phyloP scores from a whole-genome alignment of 1,139 yeast species.

The Magnusiomyces fungicola region DNA sequence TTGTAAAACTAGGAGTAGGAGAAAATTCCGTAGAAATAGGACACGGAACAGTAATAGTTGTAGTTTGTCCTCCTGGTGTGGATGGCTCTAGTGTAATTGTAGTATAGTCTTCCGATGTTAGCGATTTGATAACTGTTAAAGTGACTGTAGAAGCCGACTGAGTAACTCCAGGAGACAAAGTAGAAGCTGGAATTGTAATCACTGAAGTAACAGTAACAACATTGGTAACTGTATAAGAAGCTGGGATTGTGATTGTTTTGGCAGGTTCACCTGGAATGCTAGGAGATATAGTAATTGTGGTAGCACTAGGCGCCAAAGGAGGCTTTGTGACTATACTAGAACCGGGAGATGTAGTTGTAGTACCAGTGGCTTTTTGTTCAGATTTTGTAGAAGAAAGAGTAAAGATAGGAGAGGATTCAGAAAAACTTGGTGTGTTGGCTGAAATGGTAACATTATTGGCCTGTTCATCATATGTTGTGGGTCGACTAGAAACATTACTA shows the following conservation, averaged over 20 bases:
- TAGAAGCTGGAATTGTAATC: neutral
- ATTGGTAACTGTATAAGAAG: neutral
- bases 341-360: neutral
- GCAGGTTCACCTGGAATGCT: neutral
- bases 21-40: too few relatives aligned
- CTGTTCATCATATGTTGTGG: neutral
- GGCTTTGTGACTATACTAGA: neutral
- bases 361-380: neutral
- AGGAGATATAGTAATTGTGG: neutral
- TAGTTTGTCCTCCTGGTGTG: neutral
- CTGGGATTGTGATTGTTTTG: neutral
- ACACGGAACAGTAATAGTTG: neutral
- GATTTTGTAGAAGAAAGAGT: neutral
- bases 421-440: neutral
- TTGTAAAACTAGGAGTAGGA: neutral
- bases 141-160: too few relatives aligned
- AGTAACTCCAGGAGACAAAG: neutral
- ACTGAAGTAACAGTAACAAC: neutral
- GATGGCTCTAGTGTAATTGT: neutral
- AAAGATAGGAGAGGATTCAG: neutral
- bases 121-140: too few relatives aligned
- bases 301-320: neutral
- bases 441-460: neutral
- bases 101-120: too few relatives aligned
- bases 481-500: too few relatives aligned